phyloP scores from a whole-genome alignment of 805 yeast genomes.

The Kluyveromyces dobzhanskii region DNA sequence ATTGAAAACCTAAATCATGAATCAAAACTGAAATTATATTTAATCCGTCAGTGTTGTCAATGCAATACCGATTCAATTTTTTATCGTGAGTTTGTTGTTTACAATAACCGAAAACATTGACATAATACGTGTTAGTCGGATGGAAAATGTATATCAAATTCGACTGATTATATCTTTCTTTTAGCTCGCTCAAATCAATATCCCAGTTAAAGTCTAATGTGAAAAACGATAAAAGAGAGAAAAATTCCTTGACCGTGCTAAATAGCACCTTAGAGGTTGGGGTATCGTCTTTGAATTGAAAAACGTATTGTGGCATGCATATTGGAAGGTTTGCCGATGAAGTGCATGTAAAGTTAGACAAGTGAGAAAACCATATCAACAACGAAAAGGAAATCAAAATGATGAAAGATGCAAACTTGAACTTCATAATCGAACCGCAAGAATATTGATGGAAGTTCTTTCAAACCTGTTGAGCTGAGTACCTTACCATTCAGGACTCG shows the following conservation, averaged over 20 bases:
- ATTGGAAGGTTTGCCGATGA: conserved; percentile 11
- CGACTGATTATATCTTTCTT: conserved; percentile 17
- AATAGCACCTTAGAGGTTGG: conserved; percentile 17
- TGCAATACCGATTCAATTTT: conserved; percentile 15
- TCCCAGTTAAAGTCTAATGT: conserved; percentile 25
- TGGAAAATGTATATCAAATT: conserved; percentile 22
- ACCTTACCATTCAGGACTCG: no score
- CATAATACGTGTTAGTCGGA: conserved; percentile 13
- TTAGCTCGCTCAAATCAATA: conserved; percentile 4
- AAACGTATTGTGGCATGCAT: conserved; percentile 24
- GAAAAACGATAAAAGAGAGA: conserved; percentile 22
- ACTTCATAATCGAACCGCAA: background rate
- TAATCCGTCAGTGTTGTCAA: conserved; percentile 16
- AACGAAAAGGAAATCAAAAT: background rate
- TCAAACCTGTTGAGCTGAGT: no score
- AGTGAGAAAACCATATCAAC: conserved; percentile 7
- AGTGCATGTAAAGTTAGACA: conserved; percentile 22
- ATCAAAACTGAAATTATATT: conserved; percentile 21
- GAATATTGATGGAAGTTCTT: no score
- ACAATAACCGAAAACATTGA: conserved; percentile 25
- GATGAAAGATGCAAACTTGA: background rate
- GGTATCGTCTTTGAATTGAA: conserved; percentile 18
- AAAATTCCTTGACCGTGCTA: conserved; percentile 18
- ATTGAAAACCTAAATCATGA: conserved; percentile 25
- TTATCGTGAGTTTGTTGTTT: conserved; percentile 10